A percentile compares a stretch with the other conserved stretches of the same genome.
Conservation (phyloP, 768 basidiomycete species). For the Agaricus subrufescens region DNA sequence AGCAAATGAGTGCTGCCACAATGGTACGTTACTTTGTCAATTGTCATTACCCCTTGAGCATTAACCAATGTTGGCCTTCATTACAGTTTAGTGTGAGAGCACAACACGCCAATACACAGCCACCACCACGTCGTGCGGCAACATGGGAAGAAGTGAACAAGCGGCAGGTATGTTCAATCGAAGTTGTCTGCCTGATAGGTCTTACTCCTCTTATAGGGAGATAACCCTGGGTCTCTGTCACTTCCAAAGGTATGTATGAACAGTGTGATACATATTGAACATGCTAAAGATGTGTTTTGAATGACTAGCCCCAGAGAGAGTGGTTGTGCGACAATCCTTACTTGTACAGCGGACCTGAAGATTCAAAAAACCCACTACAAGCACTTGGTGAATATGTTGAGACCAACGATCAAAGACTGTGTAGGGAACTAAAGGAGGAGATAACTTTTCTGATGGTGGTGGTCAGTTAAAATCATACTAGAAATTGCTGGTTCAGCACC, state of each 20-base stretch:
- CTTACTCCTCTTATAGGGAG: too few relatives aligned
- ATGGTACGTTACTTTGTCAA: too few relatives aligned
- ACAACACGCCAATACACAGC: too few relatives aligned
- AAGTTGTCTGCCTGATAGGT: too few relatives aligned
- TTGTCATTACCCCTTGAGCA: too few relatives aligned
- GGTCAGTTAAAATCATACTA: not conserved
- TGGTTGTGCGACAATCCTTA: not conserved
- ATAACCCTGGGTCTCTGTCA: too few relatives aligned
- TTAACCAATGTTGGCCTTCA: too few relatives aligned
- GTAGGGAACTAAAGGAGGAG: not conserved
- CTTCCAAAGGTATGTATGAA: not conserved
- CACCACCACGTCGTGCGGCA: too few relatives aligned
- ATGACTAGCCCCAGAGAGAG: not conserved
- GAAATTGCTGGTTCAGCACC: not conserved
- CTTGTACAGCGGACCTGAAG: not conserved
- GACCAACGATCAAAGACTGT: not conserved
- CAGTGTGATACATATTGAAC: not conserved
- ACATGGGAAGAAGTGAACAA: too few relatives aligned
- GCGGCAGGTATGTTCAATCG: too few relatives aligned
- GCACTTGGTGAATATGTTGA: not conserved
- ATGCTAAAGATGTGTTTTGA: not conserved
- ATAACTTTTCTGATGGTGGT: not conserved
- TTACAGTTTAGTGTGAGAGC: too few relatives aligned
- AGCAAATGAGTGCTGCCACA: too few relatives aligned
- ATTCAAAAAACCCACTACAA: not conserved